These are phyloP conservation scores for Geotrichum europaeum DNA, from an alignment of 1,139 yeast species.

Conservation along the genomic window DNA sequence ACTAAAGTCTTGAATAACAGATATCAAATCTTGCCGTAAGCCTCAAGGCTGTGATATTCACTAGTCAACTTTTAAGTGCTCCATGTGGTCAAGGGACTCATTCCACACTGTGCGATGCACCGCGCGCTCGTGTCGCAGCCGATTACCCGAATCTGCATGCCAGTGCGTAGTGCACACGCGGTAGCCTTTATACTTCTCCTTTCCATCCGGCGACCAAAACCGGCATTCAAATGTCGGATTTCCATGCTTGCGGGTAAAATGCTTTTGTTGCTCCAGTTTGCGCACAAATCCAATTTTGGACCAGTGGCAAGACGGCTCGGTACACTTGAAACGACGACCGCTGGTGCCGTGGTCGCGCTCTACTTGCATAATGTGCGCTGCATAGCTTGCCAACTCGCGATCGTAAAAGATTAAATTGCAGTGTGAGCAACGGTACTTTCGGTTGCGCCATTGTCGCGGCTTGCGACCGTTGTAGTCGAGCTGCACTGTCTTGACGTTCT, in stretches of 20 bases:
- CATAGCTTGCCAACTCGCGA: conserved; percentile 25
- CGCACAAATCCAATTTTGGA: conserved; percentile 21
- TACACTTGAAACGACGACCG: conserved; percentile 29
- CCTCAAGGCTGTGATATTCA: neutral
- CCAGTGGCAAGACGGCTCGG: conserved; percentile 28
- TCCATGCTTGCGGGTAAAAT: conserved; percentile 28
- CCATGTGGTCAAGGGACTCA: neutral
- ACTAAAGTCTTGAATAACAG: neutral
- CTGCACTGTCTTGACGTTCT: neutral
- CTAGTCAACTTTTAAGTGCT: neutral
- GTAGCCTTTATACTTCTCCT: conserved; percentile 28
- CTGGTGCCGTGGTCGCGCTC: conserved; percentile 19
- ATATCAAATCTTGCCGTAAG: neutral
- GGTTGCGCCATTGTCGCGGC: conserved; percentile 28
- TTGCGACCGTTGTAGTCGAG: conserved; percentile 29
- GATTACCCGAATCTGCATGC: conserved; percentile 32
- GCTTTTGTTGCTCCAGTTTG: conserved; percentile 14
- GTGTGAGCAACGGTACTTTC: conserved; percentile 29
- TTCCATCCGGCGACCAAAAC: conserved; percentile 28
- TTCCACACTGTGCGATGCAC: conserved; percentile 25
- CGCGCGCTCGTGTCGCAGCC: conserved; percentile 29
- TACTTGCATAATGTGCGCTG: conserved; percentile 25
- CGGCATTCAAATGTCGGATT: conserved; percentile 30
- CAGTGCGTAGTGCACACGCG: conserved; percentile 29
- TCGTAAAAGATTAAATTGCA: conserved; percentile 25